These are phyloP conservation scores for Nicotiana benthamiana DNA, from an alignment of 257 asterid species.

Conservation along the genomic window DNA sequence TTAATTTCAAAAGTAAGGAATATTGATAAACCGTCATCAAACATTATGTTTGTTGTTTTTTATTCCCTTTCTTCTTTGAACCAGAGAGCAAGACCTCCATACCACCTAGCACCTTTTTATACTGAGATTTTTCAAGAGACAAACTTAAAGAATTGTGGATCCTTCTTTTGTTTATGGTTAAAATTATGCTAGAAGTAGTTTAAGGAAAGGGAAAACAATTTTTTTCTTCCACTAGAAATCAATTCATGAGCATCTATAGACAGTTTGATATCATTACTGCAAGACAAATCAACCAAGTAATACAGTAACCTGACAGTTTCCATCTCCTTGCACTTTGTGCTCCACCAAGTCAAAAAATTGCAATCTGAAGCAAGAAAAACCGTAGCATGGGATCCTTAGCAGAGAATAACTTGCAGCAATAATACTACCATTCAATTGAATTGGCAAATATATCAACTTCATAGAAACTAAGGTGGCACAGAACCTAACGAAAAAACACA, in stretches of 20 bases:
- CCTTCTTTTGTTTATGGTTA: neutral
- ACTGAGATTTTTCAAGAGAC: neutral
- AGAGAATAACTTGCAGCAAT: slow-evolving; percentile 56
- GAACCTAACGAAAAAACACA: neutral
- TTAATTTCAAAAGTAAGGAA: neutral
- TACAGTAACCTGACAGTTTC: slow-evolving; percentile 84
- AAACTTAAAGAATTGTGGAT: neutral
- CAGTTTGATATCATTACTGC: neutral
- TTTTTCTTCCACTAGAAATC: neutral
- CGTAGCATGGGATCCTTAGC: neutral
- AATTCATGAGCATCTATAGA: neutral
- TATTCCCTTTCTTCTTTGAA: neutral
- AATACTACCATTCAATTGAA: neutral
- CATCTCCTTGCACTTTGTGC: slow-evolving; percentile 94
- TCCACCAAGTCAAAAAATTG: slow-evolving; percentile 73
- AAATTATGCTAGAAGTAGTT: neutral
- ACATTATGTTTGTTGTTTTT: too few species aligned
- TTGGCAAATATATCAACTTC: neutral
- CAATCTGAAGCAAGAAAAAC: slow-evolving; percentile 54
- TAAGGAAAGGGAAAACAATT: neutral
- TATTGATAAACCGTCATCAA: neutral
- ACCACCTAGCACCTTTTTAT: neutral
- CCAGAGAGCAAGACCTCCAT: neutral
- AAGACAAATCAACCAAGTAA: slow-evolving; percentile 2
- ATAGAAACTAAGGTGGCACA: neutral